A percentile compares a stretch with the other conserved stretches of the same genome.
Evolutionary conservation across 2,329 filamentous ascomycete species (phyloP).

Genomic region (Hypoxylon sp.): DNA sequence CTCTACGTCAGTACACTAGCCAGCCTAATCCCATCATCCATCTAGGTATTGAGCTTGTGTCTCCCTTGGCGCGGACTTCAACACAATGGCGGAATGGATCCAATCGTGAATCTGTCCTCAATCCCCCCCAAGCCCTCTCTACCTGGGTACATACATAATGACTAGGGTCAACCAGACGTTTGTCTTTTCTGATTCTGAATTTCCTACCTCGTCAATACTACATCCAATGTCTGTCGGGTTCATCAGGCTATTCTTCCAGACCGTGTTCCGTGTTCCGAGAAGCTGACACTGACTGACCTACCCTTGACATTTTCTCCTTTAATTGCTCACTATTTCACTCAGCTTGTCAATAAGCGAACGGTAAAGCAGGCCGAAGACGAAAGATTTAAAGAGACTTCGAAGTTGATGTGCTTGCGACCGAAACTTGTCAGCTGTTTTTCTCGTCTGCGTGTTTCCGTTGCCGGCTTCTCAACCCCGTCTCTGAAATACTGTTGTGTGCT

Average conservation of each 20-base stretch:
- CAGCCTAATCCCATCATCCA: too few species aligned
- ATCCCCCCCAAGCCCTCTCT: slow-evolving; percentile 7
- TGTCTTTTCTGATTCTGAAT: slow-evolving; percentile 16
- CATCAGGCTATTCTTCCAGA: slow-evolving; percentile 27
- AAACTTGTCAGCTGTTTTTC: slow-evolving; percentile 8
- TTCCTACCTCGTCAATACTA: slow-evolving; percentile 19
- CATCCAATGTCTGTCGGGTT: slow-evolving; percentile 10
- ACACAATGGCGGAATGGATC: slow-evolving; percentile 14
- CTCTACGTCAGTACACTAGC: too few species aligned
- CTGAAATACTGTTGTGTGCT: slow-evolving; percentile 20
- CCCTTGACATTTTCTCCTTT: slow-evolving; percentile 8
- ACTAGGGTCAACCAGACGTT: slow-evolving; percentile 14
- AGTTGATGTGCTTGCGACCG: slow-evolving; percentile 25
- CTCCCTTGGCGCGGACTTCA: slow-evolving; percentile 20
- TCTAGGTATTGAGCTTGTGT: slow-evolving; percentile 17
- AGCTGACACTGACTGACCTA: slow-evolving; percentile 20
- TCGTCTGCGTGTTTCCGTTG: slow-evolving; percentile 7
- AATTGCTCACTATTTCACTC: slow-evolving; percentile 2
- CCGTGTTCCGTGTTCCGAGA: slow-evolving; percentile 25
- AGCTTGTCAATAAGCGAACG: slow-evolving; percentile 17
- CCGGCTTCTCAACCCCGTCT: slow-evolving; percentile 15
- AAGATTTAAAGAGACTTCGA: neutral
- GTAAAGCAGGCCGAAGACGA: neutral
- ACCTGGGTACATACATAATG: slow-evolving; percentile 19
- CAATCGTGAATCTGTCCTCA: slow-evolving; percentile 23